Conservation (phyloP, 2,329 filamentous ascomycete genomes). For the Alternaria tenuissima region DNA sequence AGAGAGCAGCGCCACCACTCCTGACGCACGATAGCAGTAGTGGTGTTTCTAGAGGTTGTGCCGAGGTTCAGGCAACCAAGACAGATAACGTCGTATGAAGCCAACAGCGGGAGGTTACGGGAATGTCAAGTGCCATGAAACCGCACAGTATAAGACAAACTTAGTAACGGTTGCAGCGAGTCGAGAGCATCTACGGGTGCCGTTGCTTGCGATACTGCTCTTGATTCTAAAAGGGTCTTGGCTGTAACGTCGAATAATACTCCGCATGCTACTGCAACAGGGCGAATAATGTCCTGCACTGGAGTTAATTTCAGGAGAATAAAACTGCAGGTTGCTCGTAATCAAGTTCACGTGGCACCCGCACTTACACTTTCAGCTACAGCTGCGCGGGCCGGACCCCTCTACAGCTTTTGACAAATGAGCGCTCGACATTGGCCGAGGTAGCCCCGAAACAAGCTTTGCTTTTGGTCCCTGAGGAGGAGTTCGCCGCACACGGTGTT, state of each 20-base stretch:
- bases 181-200: background rate
- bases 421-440: constrained; percentile 11
- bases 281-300: background rate
- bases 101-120: constrained; percentile 6
- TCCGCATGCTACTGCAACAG: constrained; percentile 4
- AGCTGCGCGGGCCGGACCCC: constrained; percentile 27
- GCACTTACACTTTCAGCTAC: constrained; percentile 24
- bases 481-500: constrained; percentile 8
- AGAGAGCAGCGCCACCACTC: constrained; percentile 21
- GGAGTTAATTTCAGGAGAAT: constrained; percentile 13
- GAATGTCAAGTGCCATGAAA: constrained; percentile 10
- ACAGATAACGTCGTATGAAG: constrained; percentile 10
- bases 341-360: constrained; percentile 14
- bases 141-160: background rate
- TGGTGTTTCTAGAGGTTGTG: constrained; percentile 3
- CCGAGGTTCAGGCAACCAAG: constrained; percentile 7
- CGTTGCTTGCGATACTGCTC: background rate
- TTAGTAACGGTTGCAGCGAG: background rate
- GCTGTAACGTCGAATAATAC: background rate
- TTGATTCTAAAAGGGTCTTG: background rate
- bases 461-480: constrained; percentile 10
- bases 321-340: constrained; percentile 6
- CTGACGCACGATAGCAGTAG: constrained; percentile 14
- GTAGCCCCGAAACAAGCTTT: constrained; percentile 8
- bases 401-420: constrained; percentile 18